Evolutionary conservation across 805 yeast species (phyloP).

Genomic region (Suhomyces kilbournensis): DNA sequence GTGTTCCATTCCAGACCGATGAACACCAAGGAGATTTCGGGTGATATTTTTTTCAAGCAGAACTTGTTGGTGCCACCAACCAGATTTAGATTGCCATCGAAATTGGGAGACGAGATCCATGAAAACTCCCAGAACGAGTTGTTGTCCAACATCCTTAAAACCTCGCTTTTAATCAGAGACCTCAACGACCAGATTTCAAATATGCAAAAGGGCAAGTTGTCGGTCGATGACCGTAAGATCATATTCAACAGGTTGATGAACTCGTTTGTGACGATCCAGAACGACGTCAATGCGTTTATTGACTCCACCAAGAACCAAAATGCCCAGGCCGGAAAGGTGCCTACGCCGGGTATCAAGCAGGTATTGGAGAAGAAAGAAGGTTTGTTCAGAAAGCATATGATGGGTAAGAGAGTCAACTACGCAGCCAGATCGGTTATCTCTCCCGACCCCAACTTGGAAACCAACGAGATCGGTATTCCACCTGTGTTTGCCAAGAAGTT

Average conservation of each 20-base stretch:
- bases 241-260: slow-evolving; percentile 90
- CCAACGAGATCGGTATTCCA: slow-evolving; percentile 97
- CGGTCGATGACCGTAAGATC: slow-evolving; percentile 66
- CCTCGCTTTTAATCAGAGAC: slow-evolving; percentile 81
- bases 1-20: slow-evolving; percentile 82
- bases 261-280: slow-evolving; percentile 90
- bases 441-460: slow-evolving; percentile 97
- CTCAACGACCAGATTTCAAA: slow-evolving; percentile 78
- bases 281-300: slow-evolving; percentile 89
- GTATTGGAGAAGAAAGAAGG: slow-evolving; percentile 98
- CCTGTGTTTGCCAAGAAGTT: slow-evolving; percentile 95
- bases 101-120: slow-evolving; percentile 93
- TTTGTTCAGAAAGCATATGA: slow-evolving; percentile 96
- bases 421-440: slow-evolving; percentile 99
- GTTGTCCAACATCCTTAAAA: slow-evolving; percentile 72
- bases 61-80: slow-evolving; percentile 94
- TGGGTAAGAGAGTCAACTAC: slow-evolving; percentile 99
- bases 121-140: slow-evolving; percentile 92
- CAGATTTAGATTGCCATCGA: slow-evolving; percentile 93
- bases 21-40: slow-evolving; percentile 43
- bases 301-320: slow-evolving; percentile 89
- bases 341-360: slow-evolving; percentile 95
- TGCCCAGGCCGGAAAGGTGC: slow-evolving; percentile 57
- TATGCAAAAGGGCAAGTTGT: slow-evolving; percentile 47
- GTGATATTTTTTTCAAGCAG: slow-evolving; percentile 89